Conservation (phyloP, 2,329 filamentous ascomycete species). For the Akanthomyces uredinophilus region DNA sequence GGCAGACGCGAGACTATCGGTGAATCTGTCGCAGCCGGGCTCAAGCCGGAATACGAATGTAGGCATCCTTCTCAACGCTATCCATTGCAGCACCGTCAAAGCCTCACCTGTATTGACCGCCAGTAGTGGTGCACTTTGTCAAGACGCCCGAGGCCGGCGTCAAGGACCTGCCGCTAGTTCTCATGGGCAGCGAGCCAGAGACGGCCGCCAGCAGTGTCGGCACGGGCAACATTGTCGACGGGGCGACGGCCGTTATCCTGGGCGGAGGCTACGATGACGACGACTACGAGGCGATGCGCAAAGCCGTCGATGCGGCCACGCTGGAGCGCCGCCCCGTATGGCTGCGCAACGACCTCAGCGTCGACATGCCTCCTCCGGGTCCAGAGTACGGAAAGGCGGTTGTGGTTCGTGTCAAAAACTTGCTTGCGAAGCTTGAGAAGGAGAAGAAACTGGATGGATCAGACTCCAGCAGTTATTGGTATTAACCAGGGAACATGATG, state of each 20-base stretch:
- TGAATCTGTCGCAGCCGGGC: conserved; percentile 1
- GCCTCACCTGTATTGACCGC: neutral
- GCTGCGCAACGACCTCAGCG: conserved; percentile 22
- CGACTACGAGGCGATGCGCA: conserved; percentile 10
- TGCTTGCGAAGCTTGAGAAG: conserved; percentile 18
- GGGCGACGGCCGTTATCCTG: conserved; percentile 7
- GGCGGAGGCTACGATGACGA: conserved; percentile 13
- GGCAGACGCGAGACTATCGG: conserved; percentile 10
- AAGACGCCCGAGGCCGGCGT: conserved; percentile 11
- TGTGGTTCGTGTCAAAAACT: conserved; percentile 22
- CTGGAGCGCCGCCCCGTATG: conserved; percentile 16
- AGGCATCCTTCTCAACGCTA: neutral
- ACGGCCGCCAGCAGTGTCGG: conserved; percentile 6
- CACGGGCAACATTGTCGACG: neutral
- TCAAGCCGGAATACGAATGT: conserved; percentile 13
- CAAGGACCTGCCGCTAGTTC: conserved; percentile 13
- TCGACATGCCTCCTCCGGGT: conserved; percentile 21
- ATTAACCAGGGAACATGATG: neutral
- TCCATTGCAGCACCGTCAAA: no score
- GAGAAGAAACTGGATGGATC: conserved; percentile 21
- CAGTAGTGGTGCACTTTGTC: conserved; percentile 15
- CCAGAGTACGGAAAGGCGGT: conserved; percentile 25
- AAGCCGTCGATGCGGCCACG: conserved; percentile 6
- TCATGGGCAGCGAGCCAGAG: neutral
- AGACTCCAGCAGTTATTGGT: neutral